These are phyloP conservation scores for Monilinia fructigena DNA, from an alignment of 2,329 filamentous ascomycete species.

Conservation along the genomic window DNA sequence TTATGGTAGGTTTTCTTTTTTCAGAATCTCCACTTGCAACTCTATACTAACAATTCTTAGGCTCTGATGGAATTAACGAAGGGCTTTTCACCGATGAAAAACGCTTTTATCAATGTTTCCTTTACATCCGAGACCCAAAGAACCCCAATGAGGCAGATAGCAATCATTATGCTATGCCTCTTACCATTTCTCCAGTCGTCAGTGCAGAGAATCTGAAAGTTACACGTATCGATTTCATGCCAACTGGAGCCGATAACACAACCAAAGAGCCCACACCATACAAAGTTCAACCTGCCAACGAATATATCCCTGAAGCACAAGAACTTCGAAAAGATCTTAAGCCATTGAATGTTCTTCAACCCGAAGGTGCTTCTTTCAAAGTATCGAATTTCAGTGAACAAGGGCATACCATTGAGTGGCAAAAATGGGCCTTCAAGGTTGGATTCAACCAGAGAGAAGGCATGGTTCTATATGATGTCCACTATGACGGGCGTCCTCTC, in stretches of 20 bases:
- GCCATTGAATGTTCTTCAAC: slow-evolving; percentile 62
- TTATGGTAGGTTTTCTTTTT: slow-evolving; percentile 47
- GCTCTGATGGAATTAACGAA: slow-evolving; percentile 52
- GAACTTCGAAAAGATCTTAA: slow-evolving; percentile 60
- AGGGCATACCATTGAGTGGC: slow-evolving; percentile 59
- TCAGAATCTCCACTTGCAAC: neutral
- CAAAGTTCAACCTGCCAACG: slow-evolving; percentile 55
- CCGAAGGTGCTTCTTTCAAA: slow-evolving; percentile 62
- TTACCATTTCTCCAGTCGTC: slow-evolving; percentile 64
- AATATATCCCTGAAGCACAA: slow-evolving; percentile 65
- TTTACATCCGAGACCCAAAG: slow-evolving; percentile 63
- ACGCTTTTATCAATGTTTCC: slow-evolving; percentile 60
- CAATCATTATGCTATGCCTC: slow-evolving; percentile 67
- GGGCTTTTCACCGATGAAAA: slow-evolving; percentile 46
- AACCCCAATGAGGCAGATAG: slow-evolving; percentile 60
- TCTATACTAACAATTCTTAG: slow-evolving; percentile 36
- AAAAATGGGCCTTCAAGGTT: slow-evolving; percentile 63
- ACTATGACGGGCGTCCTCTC: slow-evolving; percentile 60
- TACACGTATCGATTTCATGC: slow-evolving; percentile 66
- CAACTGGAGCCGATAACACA: slow-evolving; percentile 63
- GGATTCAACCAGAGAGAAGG: slow-evolving; percentile 64
- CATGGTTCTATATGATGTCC: slow-evolving; percentile 65
- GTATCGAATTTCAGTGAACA: slow-evolving; percentile 51
- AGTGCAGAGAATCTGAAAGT: slow-evolving; percentile 62
- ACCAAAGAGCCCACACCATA: slow-evolving; percentile 56